phyloP scores from a whole-genome alignment of 2,329 filamentous ascomycete genomes.

The Aureobasidium sp. region DNA sequence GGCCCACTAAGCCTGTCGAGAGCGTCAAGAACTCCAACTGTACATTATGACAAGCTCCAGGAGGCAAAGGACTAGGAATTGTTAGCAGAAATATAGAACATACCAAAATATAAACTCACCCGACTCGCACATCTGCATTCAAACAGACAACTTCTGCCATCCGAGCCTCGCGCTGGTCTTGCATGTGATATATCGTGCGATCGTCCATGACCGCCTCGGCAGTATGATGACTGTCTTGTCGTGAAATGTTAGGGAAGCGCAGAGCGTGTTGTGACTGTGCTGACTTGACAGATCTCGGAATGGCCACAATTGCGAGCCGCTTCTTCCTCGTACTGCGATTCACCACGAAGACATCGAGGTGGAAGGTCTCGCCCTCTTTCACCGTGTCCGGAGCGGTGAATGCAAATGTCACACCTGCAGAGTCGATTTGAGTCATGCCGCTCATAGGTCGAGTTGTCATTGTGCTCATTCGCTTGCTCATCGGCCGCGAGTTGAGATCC shows the following conservation, averaged over 20 bases:
- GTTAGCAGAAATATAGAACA: neutral
- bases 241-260: neutral
- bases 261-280: slow-evolving; percentile 25
- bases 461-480: slow-evolving; percentile 13
- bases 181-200: slow-evolving; percentile 6
- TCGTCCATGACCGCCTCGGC: slow-evolving; percentile 22
- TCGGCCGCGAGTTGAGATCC: neutral
- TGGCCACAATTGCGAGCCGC: slow-evolving; percentile 61
- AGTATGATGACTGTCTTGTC: slow-evolving; percentile 30
- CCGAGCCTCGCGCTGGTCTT: slow-evolving; percentile 37
- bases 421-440: slow-evolving; percentile 1
- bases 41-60: slow-evolving; percentile 64
- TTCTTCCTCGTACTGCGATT: slow-evolving; percentile 57
- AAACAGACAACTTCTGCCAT: slow-evolving; percentile 62
- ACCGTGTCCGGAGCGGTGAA: slow-evolving; percentile 57
- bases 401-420: slow-evolving; percentile 61
- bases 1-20: slow-evolving; percentile 53
- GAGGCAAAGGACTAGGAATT: slow-evolving; percentile 52
- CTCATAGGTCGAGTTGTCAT: slow-evolving; percentile 1
- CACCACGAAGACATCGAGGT: slow-evolving; percentile 67
- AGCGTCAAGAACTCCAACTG: slow-evolving; percentile 67
- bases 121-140: slow-evolving; percentile 65
- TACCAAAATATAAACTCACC: slow-evolving; percentile 38
- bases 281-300: slow-evolving; percentile 57
- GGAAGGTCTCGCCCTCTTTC: slow-evolving; percentile 59